These are phyloP conservation scores for Trichoderma atrobrunneum DNA, from an alignment of 2,329 filamentous ascomycete genomes.

Conservation along the genomic window DNA sequence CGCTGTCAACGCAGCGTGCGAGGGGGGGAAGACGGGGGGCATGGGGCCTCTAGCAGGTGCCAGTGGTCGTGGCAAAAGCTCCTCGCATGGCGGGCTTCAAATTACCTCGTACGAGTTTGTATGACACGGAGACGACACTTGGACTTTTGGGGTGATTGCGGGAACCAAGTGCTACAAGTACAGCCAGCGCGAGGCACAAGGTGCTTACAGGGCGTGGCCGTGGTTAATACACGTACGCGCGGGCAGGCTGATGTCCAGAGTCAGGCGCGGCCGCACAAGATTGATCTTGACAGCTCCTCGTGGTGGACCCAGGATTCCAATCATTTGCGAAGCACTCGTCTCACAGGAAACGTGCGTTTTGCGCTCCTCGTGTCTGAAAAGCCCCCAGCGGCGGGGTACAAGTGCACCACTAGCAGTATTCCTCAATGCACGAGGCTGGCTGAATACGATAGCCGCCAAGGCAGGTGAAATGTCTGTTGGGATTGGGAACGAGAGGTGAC, in stretches of 20 bases:
- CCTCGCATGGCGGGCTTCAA: constrained; percentile 6
- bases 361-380: constrained; percentile 12
- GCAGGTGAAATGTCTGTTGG: not conserved
- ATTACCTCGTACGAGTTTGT: constrained; percentile 15
- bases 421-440: constrained; percentile 15
- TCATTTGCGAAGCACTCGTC: not conserved
- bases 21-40: not conserved
- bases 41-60: not conserved
- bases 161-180: not conserved
- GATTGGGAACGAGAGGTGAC: not conserved
- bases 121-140: not conserved
- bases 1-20: constrained; percentile 10
- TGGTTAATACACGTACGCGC: not conserved
- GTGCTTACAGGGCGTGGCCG: constrained; percentile 11
- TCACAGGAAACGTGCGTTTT: constrained; percentile 11
- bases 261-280: constrained; percentile 18
- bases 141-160: not conserved
- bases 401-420: constrained; percentile 2
- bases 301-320: constrained; percentile 16
- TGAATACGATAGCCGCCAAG: constrained; percentile 8
- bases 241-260: constrained; percentile 3
- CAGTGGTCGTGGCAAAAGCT: not conserved
- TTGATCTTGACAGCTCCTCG: constrained; percentile 20
- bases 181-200: not conserved
- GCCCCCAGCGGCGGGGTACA: not conserved